Percentiles rank a stretch among this genome's conserved stretches.
Conservation (phyloP, 495 filamentous ascomycete genomes). For the Haplographium delicatum region DNA sequence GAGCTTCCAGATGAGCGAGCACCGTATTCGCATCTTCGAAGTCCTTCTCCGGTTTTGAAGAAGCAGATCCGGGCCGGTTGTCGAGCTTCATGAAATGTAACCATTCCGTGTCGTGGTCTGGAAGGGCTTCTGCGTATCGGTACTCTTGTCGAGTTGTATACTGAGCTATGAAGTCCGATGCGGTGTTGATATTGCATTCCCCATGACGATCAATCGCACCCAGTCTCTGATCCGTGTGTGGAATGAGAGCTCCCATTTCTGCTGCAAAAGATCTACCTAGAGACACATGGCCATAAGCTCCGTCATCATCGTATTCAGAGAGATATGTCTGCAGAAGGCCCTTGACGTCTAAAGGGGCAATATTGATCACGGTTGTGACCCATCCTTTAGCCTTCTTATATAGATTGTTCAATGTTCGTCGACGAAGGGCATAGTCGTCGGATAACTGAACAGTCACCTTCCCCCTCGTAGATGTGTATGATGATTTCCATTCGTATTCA, state of each 20-base stretch:
- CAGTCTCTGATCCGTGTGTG: slow-evolving; percentile 80
- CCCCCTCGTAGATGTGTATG: slow-evolving; percentile 67
- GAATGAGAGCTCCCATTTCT: slow-evolving; percentile 85
- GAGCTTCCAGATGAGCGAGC: slow-evolving; percentile 60
- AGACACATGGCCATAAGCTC: slow-evolving; percentile 80
- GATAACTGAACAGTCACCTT: slow-evolving; percentile 82
- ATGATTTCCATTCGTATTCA: slow-evolving; percentile 80
- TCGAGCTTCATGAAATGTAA: slow-evolving; percentile 49
- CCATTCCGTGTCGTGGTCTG: slow-evolving; percentile 59
- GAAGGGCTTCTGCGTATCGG: slow-evolving; percentile 65
- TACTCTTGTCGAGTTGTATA: slow-evolving; percentile 98
- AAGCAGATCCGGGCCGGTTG: slow-evolving; percentile 32
- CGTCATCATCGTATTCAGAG: slow-evolving; percentile 86
- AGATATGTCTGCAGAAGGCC: slow-evolving; percentile 92
- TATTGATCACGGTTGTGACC: slow-evolving; percentile 72
- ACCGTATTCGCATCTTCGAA: slow-evolving; percentile 52
- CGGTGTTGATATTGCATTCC: slow-evolving; percentile 72
- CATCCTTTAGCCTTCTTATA: slow-evolving; percentile 71
- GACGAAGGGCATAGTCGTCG: slow-evolving; percentile 77
- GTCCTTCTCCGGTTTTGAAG: slow-evolving; percentile 36
- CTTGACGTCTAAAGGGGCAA: slow-evolving; percentile 92
- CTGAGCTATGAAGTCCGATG: slow-evolving; percentile 91
- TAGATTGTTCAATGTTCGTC: slow-evolving; percentile 70
- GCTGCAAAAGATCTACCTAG: slow-evolving; percentile 92
- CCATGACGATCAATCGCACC: slow-evolving; percentile 68